A percentile compares a stretch with the other conserved stretches of the same genome.
Evolutionary conservation across 495 filamentous ascomycete genomes (phyloP).

Genomic region (Daldinia concentrica): DNA sequence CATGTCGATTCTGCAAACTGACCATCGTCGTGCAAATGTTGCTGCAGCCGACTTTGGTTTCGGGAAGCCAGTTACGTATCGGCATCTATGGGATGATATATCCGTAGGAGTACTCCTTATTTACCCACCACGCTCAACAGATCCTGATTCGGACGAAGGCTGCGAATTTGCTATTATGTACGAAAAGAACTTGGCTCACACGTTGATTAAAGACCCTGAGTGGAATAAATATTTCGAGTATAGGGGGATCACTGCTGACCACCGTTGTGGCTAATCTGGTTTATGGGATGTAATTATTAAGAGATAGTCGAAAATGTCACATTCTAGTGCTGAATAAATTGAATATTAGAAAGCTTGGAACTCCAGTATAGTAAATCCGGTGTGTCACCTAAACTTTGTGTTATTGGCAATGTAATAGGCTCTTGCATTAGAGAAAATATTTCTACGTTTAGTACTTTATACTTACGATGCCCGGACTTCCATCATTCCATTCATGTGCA

Average conservation of each 20-base stretch:
- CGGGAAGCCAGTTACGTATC: slow-evolving; percentile 32
- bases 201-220: slow-evolving; percentile 51
- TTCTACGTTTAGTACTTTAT: no score
- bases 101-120: slow-evolving; percentile 40
- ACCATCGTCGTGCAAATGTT: slow-evolving; percentile 39
- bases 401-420: no score
- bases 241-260: slow-evolving; percentile 37
- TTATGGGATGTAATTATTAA: not conserved
- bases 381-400: no score
- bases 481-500: no score
- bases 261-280: not conserved
- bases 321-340: no score
- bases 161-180: slow-evolving; percentile 52
- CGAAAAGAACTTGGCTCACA: slow-evolving; percentile 48
- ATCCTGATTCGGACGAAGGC: slow-evolving; percentile 48
- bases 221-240: slow-evolving; percentile 55
- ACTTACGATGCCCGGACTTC: no score
- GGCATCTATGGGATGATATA: slow-evolving; percentile 42
- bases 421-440: no score
- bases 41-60: slow-evolving; percentile 46
- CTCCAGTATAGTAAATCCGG: no score
- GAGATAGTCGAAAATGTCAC: no score
- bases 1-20: slow-evolving; percentile 33
- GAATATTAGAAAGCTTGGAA: no score
- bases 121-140: slow-evolving; percentile 40